Percentiles rank a stretch among this genome's conserved stretches.
Conservation (phyloP, 768 basidiomycete genomes). For the Tricholoma hemisulphureum region DNA sequence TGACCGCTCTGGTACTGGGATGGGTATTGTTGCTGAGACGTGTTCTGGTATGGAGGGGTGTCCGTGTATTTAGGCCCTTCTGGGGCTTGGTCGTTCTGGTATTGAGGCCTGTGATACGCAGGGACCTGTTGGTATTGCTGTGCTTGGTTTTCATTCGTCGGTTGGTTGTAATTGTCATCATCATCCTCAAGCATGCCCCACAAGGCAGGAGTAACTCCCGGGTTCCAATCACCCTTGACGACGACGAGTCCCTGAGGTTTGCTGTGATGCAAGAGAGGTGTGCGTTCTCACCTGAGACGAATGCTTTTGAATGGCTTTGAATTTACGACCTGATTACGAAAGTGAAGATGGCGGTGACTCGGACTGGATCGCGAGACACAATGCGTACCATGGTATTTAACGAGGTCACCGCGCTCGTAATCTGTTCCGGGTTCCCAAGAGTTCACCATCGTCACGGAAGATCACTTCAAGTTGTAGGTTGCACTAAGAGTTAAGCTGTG, state of each 20-base stretch:
- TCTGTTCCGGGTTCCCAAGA: slow-evolving; percentile 63
- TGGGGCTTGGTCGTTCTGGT: background rate
- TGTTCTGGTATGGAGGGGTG: background rate
- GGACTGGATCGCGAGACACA: background rate
- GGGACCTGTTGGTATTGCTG: slow-evolving; percentile 23
- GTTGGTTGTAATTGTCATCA: slow-evolving; percentile 25
- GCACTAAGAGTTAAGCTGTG: background rate
- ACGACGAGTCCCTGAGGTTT: background rate
- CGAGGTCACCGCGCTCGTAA: slow-evolving; percentile 54
- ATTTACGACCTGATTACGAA: slow-evolving; percentile 43
- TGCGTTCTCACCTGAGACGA: slow-evolving; percentile 52
- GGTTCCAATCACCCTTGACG: slow-evolving; percentile 65
- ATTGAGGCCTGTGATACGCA: background rate
- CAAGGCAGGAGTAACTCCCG: slow-evolving; percentile 57
- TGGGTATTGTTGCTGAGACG: slow-evolving; percentile 27
- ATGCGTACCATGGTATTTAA: slow-evolving; percentile 51
- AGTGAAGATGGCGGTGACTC: background rate
- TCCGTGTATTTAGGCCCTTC: background rate
- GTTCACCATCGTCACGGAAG: slow-evolving; percentile 34
- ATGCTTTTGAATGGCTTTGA: slow-evolving; percentile 75
- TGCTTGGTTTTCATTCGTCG: slow-evolving; percentile 18
- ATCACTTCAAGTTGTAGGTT: background rate
- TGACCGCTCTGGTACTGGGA: slow-evolving; percentile 19
- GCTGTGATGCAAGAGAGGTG: background rate
- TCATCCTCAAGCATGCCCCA: slow-evolving; percentile 53